Base-by-base conservation (phyloP, 1,284 basidiomycete genomes). In the Microbotryum violaceum region DNA sequence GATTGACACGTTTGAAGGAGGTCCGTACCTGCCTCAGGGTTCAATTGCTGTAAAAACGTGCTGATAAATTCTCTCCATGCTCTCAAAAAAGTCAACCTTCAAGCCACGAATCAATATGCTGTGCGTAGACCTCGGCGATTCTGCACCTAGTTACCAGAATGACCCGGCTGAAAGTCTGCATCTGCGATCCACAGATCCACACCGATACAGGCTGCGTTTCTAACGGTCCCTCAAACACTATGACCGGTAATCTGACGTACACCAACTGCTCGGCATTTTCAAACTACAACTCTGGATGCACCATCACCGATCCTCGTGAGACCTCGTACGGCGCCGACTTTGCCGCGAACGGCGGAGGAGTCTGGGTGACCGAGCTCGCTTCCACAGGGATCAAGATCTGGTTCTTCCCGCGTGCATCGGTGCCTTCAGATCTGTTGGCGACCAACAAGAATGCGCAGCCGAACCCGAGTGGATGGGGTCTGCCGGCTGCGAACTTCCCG, bases 1-100 rank as follows among this genome's bases (percentile, higher is more conserved):
- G 77, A 90, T 92, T 50, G 90, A 92, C 75, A 89, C 91, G 62
- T 78, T 91, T 29, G 91, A 92, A 76, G 87, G 82, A 42, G 49
- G 82, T 87, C 31, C 56, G 59, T 18, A 3, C 16, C 14, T 42
- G 37, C 37, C 12, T 42, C 12, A 18, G 37, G 16, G 37, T 6
- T 42, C 16, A 18, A 42, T 42, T 42, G 37, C 14, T 16, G 5
- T 42, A 18, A 3, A 42, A 42, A 18, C 4, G 37, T 16, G 18
- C 16, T 42, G 20, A 21, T 37, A 16, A 23, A 44, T 8, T 45
- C 5, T 21, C n/a, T 29, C n/a, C 27, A 37, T 29, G 25, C 55
- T 54, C 8, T 44, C 10, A 1, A 48, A 8, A 50, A 47, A n/a
- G 45, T 54, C 58, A 83, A 88, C 71, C 82, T 87, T 69, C 86